Conservation (phyloP, 345 rosid genomes). For the Boechera stricta region DNA sequence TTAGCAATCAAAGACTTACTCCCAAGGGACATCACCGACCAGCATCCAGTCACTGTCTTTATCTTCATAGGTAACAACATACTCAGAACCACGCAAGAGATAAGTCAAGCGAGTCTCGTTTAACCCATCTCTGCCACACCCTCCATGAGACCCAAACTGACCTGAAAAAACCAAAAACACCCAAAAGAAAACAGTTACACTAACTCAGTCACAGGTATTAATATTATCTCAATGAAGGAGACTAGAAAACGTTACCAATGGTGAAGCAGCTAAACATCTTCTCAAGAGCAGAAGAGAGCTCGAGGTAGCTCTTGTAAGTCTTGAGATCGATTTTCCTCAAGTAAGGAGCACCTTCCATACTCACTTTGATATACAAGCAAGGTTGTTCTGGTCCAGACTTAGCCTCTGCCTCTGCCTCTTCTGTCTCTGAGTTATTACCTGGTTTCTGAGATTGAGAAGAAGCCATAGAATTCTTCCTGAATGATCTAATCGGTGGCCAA, state of each 20-base stretch:
- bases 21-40: slow-evolving; percentile 92
- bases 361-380: slow-evolving; percentile 74
- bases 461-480: slow-evolving; percentile 76
- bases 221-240: not conserved
- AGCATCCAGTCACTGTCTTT: slow-evolving; percentile 91
- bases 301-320: slow-evolving; percentile 61
- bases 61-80: slow-evolving; percentile 82
- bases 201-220: not conserved
- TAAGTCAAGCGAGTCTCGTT: slow-evolving; percentile 59
- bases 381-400: slow-evolving; percentile 53
- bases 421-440: slow-evolving; percentile 42
- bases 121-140: slow-evolving; percentile 55
- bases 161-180: slow-evolving; percentile 46
- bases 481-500: slow-evolving; percentile 86
- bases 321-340: slow-evolving; percentile 80
- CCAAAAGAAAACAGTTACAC: not conserved
- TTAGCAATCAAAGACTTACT: slow-evolving; percentile 54
- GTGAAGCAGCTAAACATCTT: slow-evolving; percentile 83
- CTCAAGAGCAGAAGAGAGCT: slow-evolving; percentile 67
- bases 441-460: slow-evolving; percentile 59
- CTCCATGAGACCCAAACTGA: slow-evolving; percentile 63
- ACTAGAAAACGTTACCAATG: slow-evolving; percentile 51
- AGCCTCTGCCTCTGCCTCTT: slow-evolving; percentile 44
- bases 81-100: slow-evolving; percentile 76
- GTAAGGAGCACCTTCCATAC: slow-evolving; percentile 85